Evolutionary conservation across 164 flowering plant genomes (phyloP).

Genomic region (Nymphaea thermarum): DNA sequence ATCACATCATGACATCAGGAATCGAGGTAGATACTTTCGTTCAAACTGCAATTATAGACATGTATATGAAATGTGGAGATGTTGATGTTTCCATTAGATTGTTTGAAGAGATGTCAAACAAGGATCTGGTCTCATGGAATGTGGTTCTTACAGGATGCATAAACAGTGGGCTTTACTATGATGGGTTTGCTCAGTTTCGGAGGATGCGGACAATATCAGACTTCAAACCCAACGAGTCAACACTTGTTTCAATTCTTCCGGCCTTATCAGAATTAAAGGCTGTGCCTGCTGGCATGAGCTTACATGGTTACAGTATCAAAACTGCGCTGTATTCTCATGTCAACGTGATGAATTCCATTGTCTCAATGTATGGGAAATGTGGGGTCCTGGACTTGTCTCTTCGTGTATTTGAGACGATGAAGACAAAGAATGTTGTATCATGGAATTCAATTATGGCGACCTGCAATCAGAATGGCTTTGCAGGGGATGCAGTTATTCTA

Average conservation of each 20-base stretch:
- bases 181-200: neutral
- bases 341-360: slow-evolving; percentile 18
- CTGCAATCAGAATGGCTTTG: slow-evolving; percentile 12
- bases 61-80: slow-evolving; percentile 2
- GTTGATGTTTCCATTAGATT: slow-evolving; percentile 4
- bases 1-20: neutral
- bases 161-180: slow-evolving; percentile 1
- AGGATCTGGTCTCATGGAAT: slow-evolving; percentile 19
- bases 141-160: slow-evolving; percentile 12
- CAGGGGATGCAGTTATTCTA: slow-evolving; percentile 13
- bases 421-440: slow-evolving; percentile 15
- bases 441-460: slow-evolving; percentile 30
- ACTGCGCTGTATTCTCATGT: slow-evolving; percentile 16
- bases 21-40: neutral
- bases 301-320: neutral
- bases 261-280: neutral
- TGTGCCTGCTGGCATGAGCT: slow-evolving; percentile 3
- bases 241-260: neutral
- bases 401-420: slow-evolving; percentile 23
- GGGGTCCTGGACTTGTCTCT: slow-evolving; percentile 8
- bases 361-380: slow-evolving; percentile 26
- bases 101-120: slow-evolving; percentile 10
- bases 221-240: slow-evolving; percentile 3
- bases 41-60: slow-evolving; percentile 1
- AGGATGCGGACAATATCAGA: neutral